Evolutionary conservation across 2,329 filamentous ascomycete genomes (phyloP), one percentile per base, ranked within the genome.

Genomic region (Penicillium nordicum): DNA sequence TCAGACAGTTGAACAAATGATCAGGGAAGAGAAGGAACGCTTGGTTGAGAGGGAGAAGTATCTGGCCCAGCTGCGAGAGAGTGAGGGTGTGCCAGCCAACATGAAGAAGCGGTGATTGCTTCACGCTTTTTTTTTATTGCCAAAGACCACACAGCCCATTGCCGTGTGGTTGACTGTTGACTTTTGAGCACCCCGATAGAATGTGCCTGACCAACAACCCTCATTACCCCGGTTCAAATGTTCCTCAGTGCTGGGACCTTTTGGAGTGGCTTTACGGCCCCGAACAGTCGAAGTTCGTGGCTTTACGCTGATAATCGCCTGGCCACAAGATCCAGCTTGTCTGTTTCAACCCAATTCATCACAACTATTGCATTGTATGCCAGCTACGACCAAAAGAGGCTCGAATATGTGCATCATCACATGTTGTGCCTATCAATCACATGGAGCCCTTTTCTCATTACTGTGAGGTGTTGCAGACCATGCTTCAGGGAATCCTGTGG

Each of bases 21-120:
- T 88, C 56, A 85, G 84, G 72, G 78, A 81, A 51, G 88, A 89
- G 74, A 88, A 88, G 72, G 80, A 82, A 52, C 77, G 80, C 62
- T 75, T 89, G 52, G 75, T 82, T 29, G 80, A 80, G 55, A 78
- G 88, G 46, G 88, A 87, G 77, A 81, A 79, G 38, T 82, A 80
- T 62, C 78, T 86, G 42, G 81, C 82, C n/a, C 76, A 78, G 57
- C 60, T 80, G 37, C 76, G 75, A 48, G 76, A 77, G 50, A 80
- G 70, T 16, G 78, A 80, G 56, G 74, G 71, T 11, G 65, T 74
- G 18, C 68, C 73, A 12, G 70, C 71, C 25, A 63, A 68, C 38
- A 74, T 71, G 50, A 80, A 75, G 65, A 77, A 76, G 60, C 71
- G 72, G 67, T 77, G 71, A 72, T 57, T 36, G 21, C 8, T 36